A percentile compares a stretch with the other conserved stretches of the same genome.
Evolutionary conservation across 2,329 filamentous ascomycete species (phyloP).

Genomic region (Hypomyces perniciosus): DNA sequence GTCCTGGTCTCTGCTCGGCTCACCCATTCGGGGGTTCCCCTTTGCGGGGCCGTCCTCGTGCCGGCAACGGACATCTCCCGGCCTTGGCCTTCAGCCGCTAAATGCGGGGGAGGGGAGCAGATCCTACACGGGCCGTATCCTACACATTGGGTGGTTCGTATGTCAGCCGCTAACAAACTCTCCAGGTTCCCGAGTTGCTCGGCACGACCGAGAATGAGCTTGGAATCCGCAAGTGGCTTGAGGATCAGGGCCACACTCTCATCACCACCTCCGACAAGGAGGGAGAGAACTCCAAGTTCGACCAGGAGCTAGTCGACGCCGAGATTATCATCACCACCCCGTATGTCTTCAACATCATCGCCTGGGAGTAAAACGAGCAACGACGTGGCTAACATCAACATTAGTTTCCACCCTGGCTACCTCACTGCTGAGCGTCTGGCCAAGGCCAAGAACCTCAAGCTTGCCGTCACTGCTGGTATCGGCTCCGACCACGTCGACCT

Average conservation of each 20-base stretch:
- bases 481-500: constrained; percentile 98
- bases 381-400: neutral
- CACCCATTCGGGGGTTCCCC: neutral
- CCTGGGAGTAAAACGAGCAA: neutral
- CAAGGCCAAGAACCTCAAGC: constrained; percentile 98
- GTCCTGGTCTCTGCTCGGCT: neutral
- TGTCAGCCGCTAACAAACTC: neutral
- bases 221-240: constrained; percentile 93
- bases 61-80: neutral
- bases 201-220: constrained; percentile 99
- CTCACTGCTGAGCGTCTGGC: constrained; percentile 92
- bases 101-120: constrained; percentile 10
- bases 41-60: neutral
- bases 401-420: constrained; percentile 95
- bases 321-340: constrained; percentile 99
- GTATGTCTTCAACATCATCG: constrained; percentile 40
- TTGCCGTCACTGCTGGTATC: constrained; percentile 94
- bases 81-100: neutral
- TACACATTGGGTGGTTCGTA: neutral
- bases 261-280: constrained; percentile 98
- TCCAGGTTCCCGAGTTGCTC: constrained; percentile 69
- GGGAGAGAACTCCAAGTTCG: constrained; percentile 84
- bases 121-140: neutral
- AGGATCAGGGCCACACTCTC: constrained; percentile 92
- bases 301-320: constrained; percentile 91